These are phyloP conservation scores for Aureococcus anophagefferens DNA, from an alignment of 108 stramenopile species.

Conservation along the genomic window DNA sequence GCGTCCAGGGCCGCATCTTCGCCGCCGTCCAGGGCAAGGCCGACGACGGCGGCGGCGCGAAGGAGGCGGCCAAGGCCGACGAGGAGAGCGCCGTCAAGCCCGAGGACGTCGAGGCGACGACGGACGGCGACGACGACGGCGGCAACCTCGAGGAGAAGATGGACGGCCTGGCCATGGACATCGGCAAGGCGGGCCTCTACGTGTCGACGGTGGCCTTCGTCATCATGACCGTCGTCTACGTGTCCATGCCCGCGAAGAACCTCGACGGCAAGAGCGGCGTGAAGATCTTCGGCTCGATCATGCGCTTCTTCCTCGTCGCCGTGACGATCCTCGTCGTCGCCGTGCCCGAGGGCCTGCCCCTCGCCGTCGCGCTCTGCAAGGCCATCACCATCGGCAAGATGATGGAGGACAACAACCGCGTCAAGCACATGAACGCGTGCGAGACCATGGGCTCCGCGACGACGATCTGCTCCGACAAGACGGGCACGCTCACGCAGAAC, in stretches of 20 bases:
- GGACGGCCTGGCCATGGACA: slow-evolving; percentile 67
- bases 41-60: too few species aligned
- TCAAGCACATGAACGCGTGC: slow-evolving; percentile 89
- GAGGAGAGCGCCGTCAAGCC: too few species aligned
- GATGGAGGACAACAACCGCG: slow-evolving; percentile 87
- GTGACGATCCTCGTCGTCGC: slow-evolving; percentile 91
- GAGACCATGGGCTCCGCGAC: slow-evolving; percentile 99
- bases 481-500: slow-evolving; percentile 86
- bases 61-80: too few species aligned
- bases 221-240: slow-evolving; percentile 67
- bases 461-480: slow-evolving; percentile 98
- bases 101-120: slow-evolving; percentile 8
- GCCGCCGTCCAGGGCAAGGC: slow-evolving; percentile 44
- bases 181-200: slow-evolving; percentile 71
- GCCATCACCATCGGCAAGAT: slow-evolving; percentile 80
- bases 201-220: slow-evolving; percentile 62
- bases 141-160: slow-evolving; percentile 74
- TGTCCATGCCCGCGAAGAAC: slow-evolving; percentile 39
- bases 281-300: slow-evolving; percentile 42
- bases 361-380: slow-evolving; percentile 81
- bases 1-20: slow-evolving; percentile 62
- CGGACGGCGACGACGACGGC: slow-evolving; percentile 16
- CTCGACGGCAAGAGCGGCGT: slow-evolving; percentile 37
- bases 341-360: slow-evolving; percentile 87
- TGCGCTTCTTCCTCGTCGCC: slow-evolving; percentile 77